Base-by-base conservation (phyloP, 228 moss, liverwort and hornwort species). In the Sphagnum magellanicum region DNA sequence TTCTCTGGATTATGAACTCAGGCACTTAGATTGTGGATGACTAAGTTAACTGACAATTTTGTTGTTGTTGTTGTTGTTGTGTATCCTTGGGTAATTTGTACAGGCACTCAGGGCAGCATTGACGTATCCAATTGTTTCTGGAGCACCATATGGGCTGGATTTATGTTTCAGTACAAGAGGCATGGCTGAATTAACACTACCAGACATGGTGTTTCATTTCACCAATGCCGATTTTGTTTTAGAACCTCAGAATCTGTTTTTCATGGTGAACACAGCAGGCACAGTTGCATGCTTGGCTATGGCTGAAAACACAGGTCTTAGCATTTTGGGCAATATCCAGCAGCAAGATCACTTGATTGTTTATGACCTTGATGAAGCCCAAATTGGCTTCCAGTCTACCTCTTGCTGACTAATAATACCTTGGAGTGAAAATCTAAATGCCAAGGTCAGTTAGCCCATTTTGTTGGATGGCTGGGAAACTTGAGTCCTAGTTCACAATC, bases 301-400 rank as follows among this genome's bases (percentile, higher is more conserved):
- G 73, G 78, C 78, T 14, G 64, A 78, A 15, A 87, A 81, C 52
- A 74, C 78, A 16, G 10, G 67, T 4, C 76, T 94, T 75, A 85
- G 74, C 17, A 88, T 91, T 53, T 77, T 94, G 50, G 93, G 91
- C n/a, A 94, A 91, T 81, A 88, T 87, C 5, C 91, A 89, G 75
- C 93, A 94, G 78, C 89, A 91, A 65, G 90, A 94, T 64, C 89
- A 87, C 76, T 77, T 85, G 72, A 75, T 91, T 52, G 84, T 94
- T 10, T 73, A 84, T 63, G 93, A 94, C 68, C 63, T 87, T 14
- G 68, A 55, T 3, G 84, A 82, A 55, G 68, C 65, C 52, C 89
- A 85, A 65, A 71, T 94, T 6, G 93, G 93, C 8, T 91, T 94
- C 71, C 73, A 53, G 58, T 59, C 77, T 50, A 32, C 32, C 32